Evolutionary conservation across 2,329 filamentous ascomycete species (phyloP).

Genomic region (Fusarium sp.): DNA sequence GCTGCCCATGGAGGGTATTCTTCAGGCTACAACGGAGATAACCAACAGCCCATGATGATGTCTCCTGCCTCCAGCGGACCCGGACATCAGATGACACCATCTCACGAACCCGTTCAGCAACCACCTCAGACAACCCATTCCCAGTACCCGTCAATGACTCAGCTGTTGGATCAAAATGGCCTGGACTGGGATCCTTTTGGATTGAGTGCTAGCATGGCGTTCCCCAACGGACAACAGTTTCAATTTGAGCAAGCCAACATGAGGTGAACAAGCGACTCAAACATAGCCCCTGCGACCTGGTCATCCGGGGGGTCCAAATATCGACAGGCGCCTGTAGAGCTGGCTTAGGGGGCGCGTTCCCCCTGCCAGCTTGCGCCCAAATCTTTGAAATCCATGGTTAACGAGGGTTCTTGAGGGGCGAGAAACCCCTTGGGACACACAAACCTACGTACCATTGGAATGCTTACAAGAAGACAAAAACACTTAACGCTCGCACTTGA

Average conservation of each 20-base stretch:
- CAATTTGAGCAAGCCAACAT: conserved; percentile 75
- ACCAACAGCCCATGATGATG: conserved; percentile 59
- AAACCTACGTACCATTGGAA: conserved; percentile 16
- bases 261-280: conserved; percentile 51
- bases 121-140: conserved; percentile 48
- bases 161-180: conserved; percentile 77
- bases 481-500: conserved; percentile 43
- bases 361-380: conserved; percentile 28
- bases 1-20: conserved; percentile 75
- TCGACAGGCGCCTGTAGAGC: conserved; percentile 31
- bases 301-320: conserved; percentile 23
- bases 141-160: conserved; percentile 73
- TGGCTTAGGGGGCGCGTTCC: conserved; percentile 20
- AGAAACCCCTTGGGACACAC: conserved; percentile 7
- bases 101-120: conserved; percentile 52
- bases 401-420: conserved; percentile 16
- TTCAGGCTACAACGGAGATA: conserved; percentile 64
- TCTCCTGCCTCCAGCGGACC: conserved; percentile 58
- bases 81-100: conserved; percentile 54
- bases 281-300: conserved; percentile 18
- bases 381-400: conserved; percentile 19
- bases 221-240: conserved; percentile 82
- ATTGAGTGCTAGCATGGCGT: conserved; percentile 93
- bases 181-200: conserved; percentile 95
- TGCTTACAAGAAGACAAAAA: conserved; percentile 28